These are phyloP conservation scores for Sarcodon sp. DNA, from an alignment of 768 basidiomycete genomes.

Conservation along the genomic window DNA sequence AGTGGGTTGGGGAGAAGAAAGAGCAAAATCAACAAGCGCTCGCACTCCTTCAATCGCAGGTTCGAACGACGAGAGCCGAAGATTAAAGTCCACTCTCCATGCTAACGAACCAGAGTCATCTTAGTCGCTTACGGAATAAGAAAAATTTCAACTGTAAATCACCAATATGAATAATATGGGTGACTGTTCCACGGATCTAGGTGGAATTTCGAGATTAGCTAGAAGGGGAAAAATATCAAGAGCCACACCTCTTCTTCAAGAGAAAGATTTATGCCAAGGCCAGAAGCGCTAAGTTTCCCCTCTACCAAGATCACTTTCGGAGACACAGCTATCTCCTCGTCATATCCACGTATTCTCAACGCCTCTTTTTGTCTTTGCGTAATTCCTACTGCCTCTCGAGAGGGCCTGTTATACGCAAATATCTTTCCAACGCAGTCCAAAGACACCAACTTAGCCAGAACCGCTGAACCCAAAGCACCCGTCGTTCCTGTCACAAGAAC, in stretches of 20 bases:
- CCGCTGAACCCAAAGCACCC: slow-evolving; percentile 9
- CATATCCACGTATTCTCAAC: slow-evolving; percentile 7
- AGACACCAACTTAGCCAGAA: slow-evolving; percentile 5
- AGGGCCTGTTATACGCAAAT: slow-evolving; percentile 11
- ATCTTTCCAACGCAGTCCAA: slow-evolving; percentile 7
- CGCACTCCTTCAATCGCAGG: slow-evolving; percentile 4
- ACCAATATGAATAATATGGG: slow-evolving; percentile 27
- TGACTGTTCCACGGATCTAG: slow-evolving; percentile 6
- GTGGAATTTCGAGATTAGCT: no score
- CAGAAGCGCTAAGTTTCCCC: slow-evolving; percentile 4
- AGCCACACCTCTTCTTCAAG: slow-evolving; percentile 7
- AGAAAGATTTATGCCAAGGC: slow-evolving; percentile 5
- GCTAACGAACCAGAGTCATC: slow-evolving; percentile 3
- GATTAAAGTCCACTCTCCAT: slow-evolving; percentile 11
- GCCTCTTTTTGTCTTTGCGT: slow-evolving; percentile 6
- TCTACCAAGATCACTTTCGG: slow-evolving; percentile 6
- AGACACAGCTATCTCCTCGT: slow-evolving; percentile 1
- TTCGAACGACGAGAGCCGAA: slow-evolving; percentile 7
- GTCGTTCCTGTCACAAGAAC: slow-evolving; percentile 14
- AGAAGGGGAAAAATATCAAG: not conserved
- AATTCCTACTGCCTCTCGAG: not conserved
- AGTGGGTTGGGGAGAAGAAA: slow-evolving; percentile 1
- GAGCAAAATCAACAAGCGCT: slow-evolving; percentile 9
- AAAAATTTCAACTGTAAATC: not conserved
- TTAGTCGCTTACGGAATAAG: not conserved